Evolutionary conservation across 306 rosid species (phyloP).

Genomic region (Sechiopsis laciniata): DNA sequence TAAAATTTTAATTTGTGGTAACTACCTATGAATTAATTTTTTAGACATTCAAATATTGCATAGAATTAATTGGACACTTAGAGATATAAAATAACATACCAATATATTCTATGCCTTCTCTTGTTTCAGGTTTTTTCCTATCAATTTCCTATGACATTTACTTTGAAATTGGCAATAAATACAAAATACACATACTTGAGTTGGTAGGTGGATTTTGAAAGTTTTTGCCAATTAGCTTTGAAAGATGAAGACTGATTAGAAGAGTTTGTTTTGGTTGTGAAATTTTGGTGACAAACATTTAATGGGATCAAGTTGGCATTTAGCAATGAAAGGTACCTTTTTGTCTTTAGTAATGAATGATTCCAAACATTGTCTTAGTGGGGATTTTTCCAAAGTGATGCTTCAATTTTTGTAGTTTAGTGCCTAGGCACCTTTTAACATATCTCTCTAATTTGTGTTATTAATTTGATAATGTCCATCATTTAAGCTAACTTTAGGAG

Average conservation of each 20-base stretch:
- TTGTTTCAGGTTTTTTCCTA: background rate
- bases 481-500: background rate
- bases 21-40: no score
- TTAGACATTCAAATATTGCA: no score
- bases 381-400: conserved; percentile 23
- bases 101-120: background rate
- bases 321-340: conserved; percentile 11
- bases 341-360: conserved; percentile 14
- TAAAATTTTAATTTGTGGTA: no score
- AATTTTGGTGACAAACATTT: background rate
- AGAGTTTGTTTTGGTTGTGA: conserved; percentile 12
- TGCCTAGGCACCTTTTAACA: background rate
- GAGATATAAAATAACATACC: no score
- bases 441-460: background rate
- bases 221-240: conserved; percentile 1
- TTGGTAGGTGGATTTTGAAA: conserved; percentile 20
- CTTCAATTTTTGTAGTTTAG: conserved; percentile 6
- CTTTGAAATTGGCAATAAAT: background rate
- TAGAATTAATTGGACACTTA: no score
- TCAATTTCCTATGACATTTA: background rate
- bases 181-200: conserved; percentile 7
- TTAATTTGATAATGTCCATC: background rate
- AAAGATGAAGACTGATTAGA: background rate
- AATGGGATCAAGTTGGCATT: conserved; percentile 15
- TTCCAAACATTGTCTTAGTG: conserved; percentile 17